These are phyloP conservation scores for Suillus variegatus DNA, from an alignment of 768 basidiomycete species.

Conservation along the genomic window DNA sequence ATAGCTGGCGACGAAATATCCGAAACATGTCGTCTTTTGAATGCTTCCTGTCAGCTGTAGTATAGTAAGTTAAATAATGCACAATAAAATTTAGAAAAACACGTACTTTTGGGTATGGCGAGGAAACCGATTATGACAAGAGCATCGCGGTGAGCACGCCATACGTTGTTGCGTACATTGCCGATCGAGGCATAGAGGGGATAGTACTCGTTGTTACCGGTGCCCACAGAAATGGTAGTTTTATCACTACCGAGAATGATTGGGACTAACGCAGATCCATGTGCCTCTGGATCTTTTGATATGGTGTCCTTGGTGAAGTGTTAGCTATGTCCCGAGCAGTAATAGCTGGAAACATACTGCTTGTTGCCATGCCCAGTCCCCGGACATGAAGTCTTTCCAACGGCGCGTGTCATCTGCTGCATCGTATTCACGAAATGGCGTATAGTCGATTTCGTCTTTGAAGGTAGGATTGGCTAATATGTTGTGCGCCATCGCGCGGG, in stretches of 20 bases:
- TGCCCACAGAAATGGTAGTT: conserved; percentile 16
- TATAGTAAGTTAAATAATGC: too few species aligned
- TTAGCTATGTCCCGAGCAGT: not conserved
- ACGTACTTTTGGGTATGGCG: too few species aligned
- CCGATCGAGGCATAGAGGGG: too few species aligned
- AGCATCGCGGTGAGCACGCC: too few species aligned
- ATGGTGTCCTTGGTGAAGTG: not conserved
- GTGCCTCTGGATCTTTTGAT: not conserved
- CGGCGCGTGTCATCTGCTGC: conserved; percentile 4
- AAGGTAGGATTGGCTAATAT: conserved; percentile 26
- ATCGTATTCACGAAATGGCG: conserved; percentile 18
- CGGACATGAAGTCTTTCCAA: conserved; percentile 27
- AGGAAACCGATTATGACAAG: too few species aligned
- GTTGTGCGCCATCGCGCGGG: conserved; percentile 16
- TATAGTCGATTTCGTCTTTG: conserved; percentile 19
- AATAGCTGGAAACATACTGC: conserved; percentile 1
- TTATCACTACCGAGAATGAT: conserved; percentile 16
- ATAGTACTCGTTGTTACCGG: not conserved
- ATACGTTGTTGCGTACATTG: too few species aligned
- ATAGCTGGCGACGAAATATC: too few species aligned
- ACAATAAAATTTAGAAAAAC: too few species aligned
- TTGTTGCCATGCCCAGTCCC: conserved; percentile 17
- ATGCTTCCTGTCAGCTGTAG: too few species aligned
- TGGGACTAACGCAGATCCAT: conserved; percentile 15
- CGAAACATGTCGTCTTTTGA: too few species aligned